phyloP scores from a whole-genome alignment of 73 alveolate species.

The Paramecium biaurelia region DNA sequence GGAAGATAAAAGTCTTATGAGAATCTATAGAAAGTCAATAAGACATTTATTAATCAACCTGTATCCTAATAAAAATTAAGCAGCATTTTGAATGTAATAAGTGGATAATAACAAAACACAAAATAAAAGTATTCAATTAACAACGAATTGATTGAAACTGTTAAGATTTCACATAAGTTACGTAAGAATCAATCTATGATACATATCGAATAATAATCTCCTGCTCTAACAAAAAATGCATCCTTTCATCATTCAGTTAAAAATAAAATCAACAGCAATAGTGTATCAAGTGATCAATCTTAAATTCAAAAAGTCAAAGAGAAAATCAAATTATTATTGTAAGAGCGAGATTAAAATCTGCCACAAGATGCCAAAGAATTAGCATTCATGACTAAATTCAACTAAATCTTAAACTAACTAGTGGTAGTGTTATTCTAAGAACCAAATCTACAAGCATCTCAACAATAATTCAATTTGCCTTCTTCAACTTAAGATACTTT shows the following conservation, averaged over 20 bases:
- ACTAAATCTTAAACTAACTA: not conserved
- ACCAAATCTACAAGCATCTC: not conserved
- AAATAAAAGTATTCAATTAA: not conserved
- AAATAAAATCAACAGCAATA: conserved; percentile 24
- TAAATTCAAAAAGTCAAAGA: conserved; percentile 17
- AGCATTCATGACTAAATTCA: conserved; percentile 28
- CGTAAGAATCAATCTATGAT: conserved; percentile 47
- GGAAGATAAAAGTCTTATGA: conserved; percentile 42
- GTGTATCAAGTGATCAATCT: conserved; percentile 32
- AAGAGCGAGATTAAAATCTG: conserved; percentile 11
- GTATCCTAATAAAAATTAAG: conserved; percentile 8
- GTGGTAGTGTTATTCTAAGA: not conserved
- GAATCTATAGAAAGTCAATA: not conserved
- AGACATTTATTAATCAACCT: not conserved
- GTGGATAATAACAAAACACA: not conserved
- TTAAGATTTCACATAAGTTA: not conserved
- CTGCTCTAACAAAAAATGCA: conserved; percentile 30
- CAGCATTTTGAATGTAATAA: conserved; percentile 1
- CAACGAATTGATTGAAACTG: conserved; percentile 49
- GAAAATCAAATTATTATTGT: not conserved
- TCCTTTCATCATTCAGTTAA: conserved; percentile 33
- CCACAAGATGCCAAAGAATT: conserved; percentile 22
- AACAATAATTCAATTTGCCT: not conserved
- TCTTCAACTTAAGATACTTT: conserved; percentile 36
- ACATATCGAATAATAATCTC: not conserved